A percentile compares a stretch with the other conserved stretches of the same genome.
phyloP scores from a whole-genome alignment of 495 filamentous ascomycete species.

The Talaromyces thailandensis region DNA sequence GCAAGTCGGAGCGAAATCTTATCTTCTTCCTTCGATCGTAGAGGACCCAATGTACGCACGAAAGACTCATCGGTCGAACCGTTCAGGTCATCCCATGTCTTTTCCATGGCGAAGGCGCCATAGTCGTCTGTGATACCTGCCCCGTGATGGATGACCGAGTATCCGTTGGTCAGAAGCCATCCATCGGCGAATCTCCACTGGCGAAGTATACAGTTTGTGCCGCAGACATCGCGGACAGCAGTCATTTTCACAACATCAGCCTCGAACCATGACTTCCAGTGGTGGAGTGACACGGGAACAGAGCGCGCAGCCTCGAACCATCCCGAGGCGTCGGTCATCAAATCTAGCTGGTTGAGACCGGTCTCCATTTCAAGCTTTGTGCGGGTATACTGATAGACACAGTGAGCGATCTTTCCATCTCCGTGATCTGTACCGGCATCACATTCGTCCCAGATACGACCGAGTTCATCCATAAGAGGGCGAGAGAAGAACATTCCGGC shows the following conservation, averaged over 20 bases:
- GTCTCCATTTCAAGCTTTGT: slow-evolving; percentile 41
- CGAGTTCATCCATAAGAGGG: slow-evolving; percentile 35
- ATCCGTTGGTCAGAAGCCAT: slow-evolving; percentile 50
- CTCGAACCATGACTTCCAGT: slow-evolving; percentile 51
- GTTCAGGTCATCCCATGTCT: slow-evolving; percentile 37
- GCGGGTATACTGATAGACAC: slow-evolving; percentile 41
- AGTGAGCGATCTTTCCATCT: slow-evolving; percentile 42
- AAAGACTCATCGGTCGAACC: slow-evolving; percentile 29
- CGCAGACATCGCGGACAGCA: slow-evolving; percentile 43
- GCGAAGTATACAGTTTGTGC: slow-evolving; percentile 46
- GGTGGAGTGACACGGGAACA: slow-evolving; percentile 45
- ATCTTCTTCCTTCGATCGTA: slow-evolving; percentile 28
- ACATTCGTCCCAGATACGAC: slow-evolving; percentile 26
- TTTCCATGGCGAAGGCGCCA: slow-evolving; percentile 26
- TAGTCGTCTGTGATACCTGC: slow-evolving; percentile 20
- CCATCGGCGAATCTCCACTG: slow-evolving; percentile 47
- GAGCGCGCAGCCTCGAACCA: slow-evolving; percentile 47
- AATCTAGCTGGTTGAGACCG: slow-evolving; percentile 44
- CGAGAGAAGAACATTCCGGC: slow-evolving; percentile 50
- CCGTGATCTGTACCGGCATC: slow-evolving; percentile 32
- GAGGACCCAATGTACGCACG: slow-evolving; percentile 33
- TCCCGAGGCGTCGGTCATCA: slow-evolving; percentile 39
- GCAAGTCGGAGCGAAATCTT: slow-evolving; percentile 27
- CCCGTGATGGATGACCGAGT: slow-evolving; percentile 44
- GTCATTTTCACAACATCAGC: slow-evolving; percentile 40